Percentiles rank a stretch among this genome's conserved stretches.
Evolutionary conservation across 2,329 filamentous ascomycete genomes (phyloP).

Genomic region (Sclerotinia nivalis): DNA sequence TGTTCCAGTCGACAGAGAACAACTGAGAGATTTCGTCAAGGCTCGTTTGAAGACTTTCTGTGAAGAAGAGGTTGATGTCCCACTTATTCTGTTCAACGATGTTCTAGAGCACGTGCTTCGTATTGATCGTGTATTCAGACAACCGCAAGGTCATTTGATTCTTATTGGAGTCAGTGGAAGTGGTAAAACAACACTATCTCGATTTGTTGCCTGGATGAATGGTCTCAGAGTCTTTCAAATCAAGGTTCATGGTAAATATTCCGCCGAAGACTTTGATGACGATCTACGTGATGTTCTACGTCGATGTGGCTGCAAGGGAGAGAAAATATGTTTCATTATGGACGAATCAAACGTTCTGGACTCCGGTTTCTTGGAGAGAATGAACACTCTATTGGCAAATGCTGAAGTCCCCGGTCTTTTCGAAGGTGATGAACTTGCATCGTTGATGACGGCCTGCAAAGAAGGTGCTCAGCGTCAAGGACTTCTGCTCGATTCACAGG

Average conservation of each 20-base stretch:
- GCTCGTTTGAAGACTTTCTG: constrained; percentile 97
- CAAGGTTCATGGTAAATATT: constrained; percentile 99
- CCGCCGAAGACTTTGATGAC: constrained; percentile 97
- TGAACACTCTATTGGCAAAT: constrained; percentile 98
- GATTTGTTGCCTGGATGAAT: constrained; percentile 99
- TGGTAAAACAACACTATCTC: constrained; percentile 96
- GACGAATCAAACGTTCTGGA: constrained; percentile 98
- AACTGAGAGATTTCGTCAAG: constrained; percentile 95
- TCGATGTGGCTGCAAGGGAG: constrained; percentile 92
- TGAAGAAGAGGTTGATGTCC: constrained; percentile 98
- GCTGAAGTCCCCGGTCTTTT: constrained; percentile 99
- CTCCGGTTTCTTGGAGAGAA: constrained; percentile 96
- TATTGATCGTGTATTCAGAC: constrained; percentile 97
- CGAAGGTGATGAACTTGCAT: constrained; percentile 96
- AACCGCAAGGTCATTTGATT: constrained; percentile 97
- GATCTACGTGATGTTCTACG: constrained; percentile 92
- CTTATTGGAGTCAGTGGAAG: constrained; percentile 97
- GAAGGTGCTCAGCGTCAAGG: constrained; percentile 97
- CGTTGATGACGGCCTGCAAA: constrained; percentile 99
- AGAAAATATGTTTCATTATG: constrained; percentile 99
- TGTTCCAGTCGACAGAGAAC: constrained; percentile 91
- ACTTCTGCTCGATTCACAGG: constrained; percentile 90
- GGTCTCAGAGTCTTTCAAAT: constrained; percentile 99
- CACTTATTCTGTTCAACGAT: constrained; percentile 98
- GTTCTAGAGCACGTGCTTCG: constrained; percentile 96